Conservation (phyloP, 2,329 filamentous ascomycete genomes). For the Alternaria gansuensis region DNA sequence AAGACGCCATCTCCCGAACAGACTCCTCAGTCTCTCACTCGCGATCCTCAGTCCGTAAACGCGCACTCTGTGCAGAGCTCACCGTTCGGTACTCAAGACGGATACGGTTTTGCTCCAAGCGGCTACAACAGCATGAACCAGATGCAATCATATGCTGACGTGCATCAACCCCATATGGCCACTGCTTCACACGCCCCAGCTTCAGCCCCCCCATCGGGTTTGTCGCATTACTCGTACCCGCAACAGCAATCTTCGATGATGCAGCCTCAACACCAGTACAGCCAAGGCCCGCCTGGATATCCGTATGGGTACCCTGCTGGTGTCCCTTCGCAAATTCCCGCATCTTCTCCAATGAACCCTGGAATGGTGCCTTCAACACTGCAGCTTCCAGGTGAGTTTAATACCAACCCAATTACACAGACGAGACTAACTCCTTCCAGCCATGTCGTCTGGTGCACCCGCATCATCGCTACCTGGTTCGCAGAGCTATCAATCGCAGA, state of each 20-base stretch:
- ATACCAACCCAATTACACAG: background rate
- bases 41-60: conserved; percentile 50
- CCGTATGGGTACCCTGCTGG: conserved; percentile 80
- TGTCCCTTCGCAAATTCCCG: conserved; percentile 76
- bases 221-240: conserved; percentile 77
- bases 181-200: conserved; percentile 79
- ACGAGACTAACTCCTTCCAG: conserved; percentile 28
- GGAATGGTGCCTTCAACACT: conserved; percentile 74
- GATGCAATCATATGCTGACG: conserved; percentile 83
- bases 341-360: conserved; percentile 73
- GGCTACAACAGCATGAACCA: conserved; percentile 77
- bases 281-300: conserved; percentile 66
- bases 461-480: conserved; percentile 40
- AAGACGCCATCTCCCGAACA: conserved; percentile 81
- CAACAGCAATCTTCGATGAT: conserved; percentile 78
- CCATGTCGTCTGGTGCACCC: conserved; percentile 49
- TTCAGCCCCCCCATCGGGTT: conserved; percentile 75
- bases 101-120: conserved; percentile 50
- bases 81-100: conserved; percentile 52
- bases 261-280: conserved; percentile 74
- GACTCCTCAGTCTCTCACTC: conserved; percentile 57
- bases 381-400: conserved; percentile 64
- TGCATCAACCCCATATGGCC: conserved; percentile 78
- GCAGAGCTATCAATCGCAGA: conserved; percentile 55
- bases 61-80: conserved; percentile 52